These are phyloP conservation scores for Lipomyces kockii DNA, from an alignment of 805 yeast genomes.

Conservation along the genomic window DNA sequence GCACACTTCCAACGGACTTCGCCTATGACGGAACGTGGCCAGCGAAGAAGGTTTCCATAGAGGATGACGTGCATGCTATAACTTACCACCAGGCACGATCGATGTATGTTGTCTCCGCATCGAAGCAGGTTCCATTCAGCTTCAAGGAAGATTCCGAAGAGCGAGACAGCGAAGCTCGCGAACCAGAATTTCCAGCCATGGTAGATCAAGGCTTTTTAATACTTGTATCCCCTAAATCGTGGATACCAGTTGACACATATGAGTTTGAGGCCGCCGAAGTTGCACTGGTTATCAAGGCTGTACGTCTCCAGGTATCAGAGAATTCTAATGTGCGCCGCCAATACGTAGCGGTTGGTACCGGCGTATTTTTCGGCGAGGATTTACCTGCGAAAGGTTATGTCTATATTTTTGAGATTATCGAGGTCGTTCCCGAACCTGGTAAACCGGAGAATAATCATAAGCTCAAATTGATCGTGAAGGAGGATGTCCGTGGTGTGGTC, in stretches of 20 bases:
- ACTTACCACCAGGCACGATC: slow-evolving; percentile 71
- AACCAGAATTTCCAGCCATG: slow-evolving; percentile 47
- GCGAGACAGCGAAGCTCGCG: slow-evolving; percentile 57
- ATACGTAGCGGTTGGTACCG: slow-evolving; percentile 77
- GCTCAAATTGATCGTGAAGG: slow-evolving; percentile 72
- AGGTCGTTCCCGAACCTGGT: slow-evolving; percentile 87
- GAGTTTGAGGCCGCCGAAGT: slow-evolving; percentile 56
- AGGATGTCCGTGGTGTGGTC: slow-evolving; percentile 82
- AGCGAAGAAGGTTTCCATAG: slow-evolving; percentile 55
- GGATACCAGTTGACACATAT: slow-evolving; percentile 72
- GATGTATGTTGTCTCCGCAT: slow-evolving; percentile 65
- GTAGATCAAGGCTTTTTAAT: slow-evolving; percentile 65
- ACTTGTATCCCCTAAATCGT: slow-evolving; percentile 71
- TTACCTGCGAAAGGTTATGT: slow-evolving; percentile 78
- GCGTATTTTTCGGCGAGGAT: slow-evolving; percentile 78
- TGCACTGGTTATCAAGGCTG: slow-evolving; percentile 59
- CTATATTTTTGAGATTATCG: slow-evolving; percentile 72
- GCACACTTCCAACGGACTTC: slow-evolving; percentile 47
- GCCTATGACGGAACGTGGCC: slow-evolving; percentile 68
- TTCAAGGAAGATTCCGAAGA: slow-evolving; percentile 77
- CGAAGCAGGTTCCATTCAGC: slow-evolving; percentile 60
- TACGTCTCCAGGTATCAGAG: slow-evolving; percentile 53
- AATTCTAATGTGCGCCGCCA: slow-evolving; percentile 55
- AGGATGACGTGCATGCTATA: slow-evolving; percentile 66
- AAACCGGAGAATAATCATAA: slow-evolving; percentile 81